phyloP scores from a whole-genome alignment of 2,329 filamentous ascomycete genomes.

The Scedosporium boydii region DNA sequence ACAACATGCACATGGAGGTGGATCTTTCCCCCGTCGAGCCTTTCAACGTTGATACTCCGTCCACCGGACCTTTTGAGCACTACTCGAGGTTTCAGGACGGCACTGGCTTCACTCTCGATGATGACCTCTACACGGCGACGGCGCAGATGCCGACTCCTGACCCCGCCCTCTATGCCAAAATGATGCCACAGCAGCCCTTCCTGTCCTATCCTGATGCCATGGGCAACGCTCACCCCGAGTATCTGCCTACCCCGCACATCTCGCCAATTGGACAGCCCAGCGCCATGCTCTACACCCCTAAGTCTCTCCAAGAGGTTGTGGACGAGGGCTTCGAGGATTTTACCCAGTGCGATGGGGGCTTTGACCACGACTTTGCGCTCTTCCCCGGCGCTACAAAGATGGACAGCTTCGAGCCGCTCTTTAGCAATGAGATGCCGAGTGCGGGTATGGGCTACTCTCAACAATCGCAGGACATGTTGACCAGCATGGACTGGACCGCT shows the following conservation, averaged over 20 bases:
- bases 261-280: conserved; percentile 61
- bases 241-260: conserved; percentile 34
- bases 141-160: conserved; percentile 31
- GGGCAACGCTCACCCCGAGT: background rate
- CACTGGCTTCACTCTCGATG: conserved; percentile 51
- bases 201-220: background rate
- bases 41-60: conserved; percentile 17
- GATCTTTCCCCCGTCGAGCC: conserved; percentile 27
- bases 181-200: conserved; percentile 27
- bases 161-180: conserved; percentile 28
- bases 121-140: conserved; percentile 54
- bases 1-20: conserved; percentile 29
- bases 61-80: conserved; percentile 34
- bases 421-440: conserved; percentile 37
- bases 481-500: conserved; percentile 31
- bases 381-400: conserved; percentile 38
- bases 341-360: conserved; percentile 27
- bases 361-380: conserved; percentile 55
- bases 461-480: conserved; percentile 39
- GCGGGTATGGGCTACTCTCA: conserved; percentile 42
- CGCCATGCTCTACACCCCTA: conserved; percentile 59
- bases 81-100: conserved; percentile 53
- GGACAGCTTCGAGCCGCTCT: conserved; percentile 33
- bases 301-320: conserved; percentile 43
- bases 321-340: conserved; percentile 59